phyloP scores from a whole-genome alignment of 371 early-diverging fungal species.

The Coemansia sp. region DNA sequence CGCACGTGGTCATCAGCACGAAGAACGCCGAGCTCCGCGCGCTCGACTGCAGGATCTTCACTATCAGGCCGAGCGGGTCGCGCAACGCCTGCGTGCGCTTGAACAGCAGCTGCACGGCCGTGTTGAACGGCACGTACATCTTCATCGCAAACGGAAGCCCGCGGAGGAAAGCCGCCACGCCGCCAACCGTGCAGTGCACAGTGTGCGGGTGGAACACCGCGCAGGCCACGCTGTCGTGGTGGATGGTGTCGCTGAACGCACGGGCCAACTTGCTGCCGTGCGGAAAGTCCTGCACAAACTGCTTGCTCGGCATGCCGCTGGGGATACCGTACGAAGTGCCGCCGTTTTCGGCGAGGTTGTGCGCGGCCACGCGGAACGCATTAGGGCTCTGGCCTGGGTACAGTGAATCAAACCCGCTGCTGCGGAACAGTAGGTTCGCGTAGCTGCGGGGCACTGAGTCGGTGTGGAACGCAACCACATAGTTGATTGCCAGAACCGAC shows the following conservation, averaged over 20 bases:
- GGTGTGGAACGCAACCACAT: constrained; percentile 26
- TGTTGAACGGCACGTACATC: constrained; percentile 40
- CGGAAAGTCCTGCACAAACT: constrained; percentile 18
- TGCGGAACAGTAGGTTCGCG: constrained; percentile 15
- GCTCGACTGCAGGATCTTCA: constrained; percentile 58
- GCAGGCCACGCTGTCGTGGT: constrained; percentile 70
- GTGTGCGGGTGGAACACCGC: constrained; percentile 71
- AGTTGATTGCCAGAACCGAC: constrained; percentile 17
- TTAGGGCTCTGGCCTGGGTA: constrained; percentile 16
- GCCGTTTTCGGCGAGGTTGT: constrained; percentile 2
- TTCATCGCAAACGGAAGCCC: constrained; percentile 44
- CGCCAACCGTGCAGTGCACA: constrained; percentile 54
- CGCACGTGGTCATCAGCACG: constrained; percentile 64
- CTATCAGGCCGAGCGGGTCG: constrained; percentile 43
- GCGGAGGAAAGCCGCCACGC: constrained; percentile 24
- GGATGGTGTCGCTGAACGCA: constrained; percentile 25
- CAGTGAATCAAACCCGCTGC: constrained; percentile 34
- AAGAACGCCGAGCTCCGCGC: constrained; percentile 72
- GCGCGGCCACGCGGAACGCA: constrained; percentile 14
- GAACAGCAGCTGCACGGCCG: constrained; percentile 46
- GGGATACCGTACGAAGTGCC: constrained; percentile 19
- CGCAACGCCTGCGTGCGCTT: constrained; percentile 19
- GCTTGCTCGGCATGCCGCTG: constrained; percentile 23
- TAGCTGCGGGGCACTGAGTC: constrained; percentile 35
- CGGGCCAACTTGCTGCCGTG: constrained; percentile 13